Base-by-base conservation (phyloP, 805 yeast genomes). In the Hanseniaspora clermontiae region DNA sequence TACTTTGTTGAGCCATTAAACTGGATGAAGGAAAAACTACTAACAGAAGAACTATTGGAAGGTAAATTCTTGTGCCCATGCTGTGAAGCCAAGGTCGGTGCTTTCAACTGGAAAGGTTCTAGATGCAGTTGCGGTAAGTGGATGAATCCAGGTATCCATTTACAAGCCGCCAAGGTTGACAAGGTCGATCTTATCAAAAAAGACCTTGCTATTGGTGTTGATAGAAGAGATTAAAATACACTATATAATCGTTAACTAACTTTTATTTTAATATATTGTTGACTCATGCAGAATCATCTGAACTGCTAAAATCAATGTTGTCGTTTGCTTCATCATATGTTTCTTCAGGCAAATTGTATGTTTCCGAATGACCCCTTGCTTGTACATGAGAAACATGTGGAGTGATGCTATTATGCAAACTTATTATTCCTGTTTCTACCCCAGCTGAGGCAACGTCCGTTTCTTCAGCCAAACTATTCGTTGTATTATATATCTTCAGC, bases 61-160 rank as follows among this genome's bases (percentile, higher is more conserved):
- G 98, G 98, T 2, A 87, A 84, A 64, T 80, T 93, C 46, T 67
- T 71, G 11, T 93, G 98, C 68, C 93, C 93, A 2, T 84, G 83
- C 64, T 93, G 98, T 72, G 72, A 73, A 5, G 74, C 85, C 15
- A 93, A 91, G 70, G 79, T 93, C 2, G 98, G 98, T 14, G 89
- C 87, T 0, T 93, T 89, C 67, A 80, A 83, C 60, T 93, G 98
- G 98, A 86, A 83, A 64, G 98, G 98, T 0, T 81, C 91, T 1
- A 73, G 95, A 63, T 93, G 98, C 68, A 81, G 93, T 58, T 93
- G 98, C 68, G 97, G 97, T 2, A 81, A 80, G 63, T 93, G 98
- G 98, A 83, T 91, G 75, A 78, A 87, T 10, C 98, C 98, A 0
- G 95, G 95, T 1, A 77, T 93, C 59, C 87, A 86, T 66, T 68